Conservation (phyloP, 1,284 basidiomycete species). For the Neonothopanus nambi region DNA sequence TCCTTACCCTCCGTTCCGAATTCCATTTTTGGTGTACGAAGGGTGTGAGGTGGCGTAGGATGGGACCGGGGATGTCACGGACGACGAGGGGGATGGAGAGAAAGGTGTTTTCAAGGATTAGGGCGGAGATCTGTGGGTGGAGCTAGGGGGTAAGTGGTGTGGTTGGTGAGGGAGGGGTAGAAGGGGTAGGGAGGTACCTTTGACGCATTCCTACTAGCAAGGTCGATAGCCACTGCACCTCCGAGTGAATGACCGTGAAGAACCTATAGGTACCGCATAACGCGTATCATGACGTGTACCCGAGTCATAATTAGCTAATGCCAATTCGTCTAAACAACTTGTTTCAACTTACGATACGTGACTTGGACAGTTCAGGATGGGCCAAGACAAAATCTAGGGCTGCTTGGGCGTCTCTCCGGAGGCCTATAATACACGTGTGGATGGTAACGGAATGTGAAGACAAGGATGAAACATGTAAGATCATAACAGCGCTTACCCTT, state of each 20-base stretch:
- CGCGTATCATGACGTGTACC: too few relatives aligned
- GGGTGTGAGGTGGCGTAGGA: conserved; percentile 28
- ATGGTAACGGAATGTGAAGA: too few relatives aligned
- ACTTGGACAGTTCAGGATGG: conserved; percentile 24
- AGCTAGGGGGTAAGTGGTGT: too few relatives aligned
- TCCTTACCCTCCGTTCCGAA: conserved; percentile 26
- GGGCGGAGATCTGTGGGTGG: conserved; percentile 16
- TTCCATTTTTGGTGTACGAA: conserved; percentile 35
- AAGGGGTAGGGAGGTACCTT: conserved; percentile 14
- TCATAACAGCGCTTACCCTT: too few relatives aligned
- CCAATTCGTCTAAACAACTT: too few relatives aligned
- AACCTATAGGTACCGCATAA: conserved; percentile 32
- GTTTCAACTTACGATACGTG: conserved; percentile 30
- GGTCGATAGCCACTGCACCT: conserved; percentile 44
- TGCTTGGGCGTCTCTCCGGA: too few relatives aligned
- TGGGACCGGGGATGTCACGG: conserved; percentile 25
- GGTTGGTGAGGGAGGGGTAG: too few relatives aligned
- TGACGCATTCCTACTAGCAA: conserved; percentile 35
- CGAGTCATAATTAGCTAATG: too few relatives aligned
- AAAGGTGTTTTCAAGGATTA: conserved; percentile 42
- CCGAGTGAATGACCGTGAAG: conserved; percentile 41
- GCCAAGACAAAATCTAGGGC: too few relatives aligned
- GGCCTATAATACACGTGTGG: too few relatives aligned
- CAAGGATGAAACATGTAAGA: too few relatives aligned
- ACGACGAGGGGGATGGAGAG: conserved; percentile 36